Evolutionary conservation across 768 basidiomycete genomes (phyloP).

Genomic region (Candolleomyces eurysporus): DNA sequence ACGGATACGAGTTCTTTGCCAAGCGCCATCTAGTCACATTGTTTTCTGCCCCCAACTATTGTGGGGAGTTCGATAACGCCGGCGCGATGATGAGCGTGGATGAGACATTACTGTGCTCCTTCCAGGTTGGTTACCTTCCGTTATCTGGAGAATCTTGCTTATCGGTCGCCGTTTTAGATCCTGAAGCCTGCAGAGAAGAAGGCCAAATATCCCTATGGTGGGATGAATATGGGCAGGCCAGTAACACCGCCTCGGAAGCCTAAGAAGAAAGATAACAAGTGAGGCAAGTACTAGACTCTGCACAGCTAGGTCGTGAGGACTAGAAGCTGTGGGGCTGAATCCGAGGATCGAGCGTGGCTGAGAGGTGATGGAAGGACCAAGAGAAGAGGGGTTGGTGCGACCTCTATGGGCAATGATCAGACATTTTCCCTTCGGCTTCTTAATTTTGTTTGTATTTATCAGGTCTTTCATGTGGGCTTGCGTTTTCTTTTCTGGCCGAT

Average conservation of each 20-base stretch:
- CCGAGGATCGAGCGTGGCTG: background rate
- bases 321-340: constrained; percentile 1
- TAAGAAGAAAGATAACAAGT: constrained; percentile 92
- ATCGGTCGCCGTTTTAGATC: constrained; percentile 53
- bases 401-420: background rate
- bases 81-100: constrained; percentile 99
- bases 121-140: constrained; percentile 65
- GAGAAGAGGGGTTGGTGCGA: background rate
- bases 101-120: constrained; percentile 94
- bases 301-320: background rate
- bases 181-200: constrained; percentile 99
- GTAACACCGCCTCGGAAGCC: constrained; percentile 96
- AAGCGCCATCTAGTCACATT: constrained; percentile 96
- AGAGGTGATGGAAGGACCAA: background rate
- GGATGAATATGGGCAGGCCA: constrained; percentile 82
- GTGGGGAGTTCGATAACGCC: constrained; percentile 97
- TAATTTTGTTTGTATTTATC: background rate
- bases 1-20: constrained; percentile 98
- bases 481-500: background rate
- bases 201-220: constrained; percentile 86
- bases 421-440: constrained; percentile 4
- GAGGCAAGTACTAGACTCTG: background rate
- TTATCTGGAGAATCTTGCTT: background rate
- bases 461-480: constrained; percentile 5
- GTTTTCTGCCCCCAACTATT: constrained; percentile 95